These are phyloP conservation scores for Alternaria triticina DNA, from an alignment of 2,329 filamentous ascomycete species.

Conservation along the genomic window DNA sequence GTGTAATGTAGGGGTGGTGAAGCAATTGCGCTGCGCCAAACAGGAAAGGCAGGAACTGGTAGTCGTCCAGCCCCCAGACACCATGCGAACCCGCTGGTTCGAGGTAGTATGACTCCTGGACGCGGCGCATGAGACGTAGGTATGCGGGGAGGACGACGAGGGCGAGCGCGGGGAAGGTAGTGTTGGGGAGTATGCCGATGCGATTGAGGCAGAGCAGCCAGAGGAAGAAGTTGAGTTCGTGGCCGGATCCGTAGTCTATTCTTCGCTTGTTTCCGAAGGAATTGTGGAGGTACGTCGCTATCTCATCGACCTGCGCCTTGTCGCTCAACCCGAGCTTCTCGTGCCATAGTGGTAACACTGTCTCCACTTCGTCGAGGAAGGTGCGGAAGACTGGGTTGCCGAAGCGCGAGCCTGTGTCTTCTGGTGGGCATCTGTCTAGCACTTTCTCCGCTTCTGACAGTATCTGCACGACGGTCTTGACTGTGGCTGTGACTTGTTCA, in stretches of 20 bases:
- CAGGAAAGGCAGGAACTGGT: slow-evolving; percentile 61
- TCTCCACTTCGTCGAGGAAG: slow-evolving; percentile 72
- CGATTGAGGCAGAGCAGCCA: slow-evolving; percentile 96
- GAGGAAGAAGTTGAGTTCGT: slow-evolving; percentile 95
- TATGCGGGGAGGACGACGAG: slow-evolving; percentile 83
- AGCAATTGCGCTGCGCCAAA: slow-evolving; percentile 62
- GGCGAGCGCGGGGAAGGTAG: slow-evolving; percentile 76
- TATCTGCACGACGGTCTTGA: slow-evolving; percentile 71
- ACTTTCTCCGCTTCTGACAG: slow-evolving; percentile 73
- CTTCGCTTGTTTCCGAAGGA: slow-evolving; percentile 80
- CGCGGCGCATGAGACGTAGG: slow-evolving; percentile 80
- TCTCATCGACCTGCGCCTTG: slow-evolving; percentile 67
- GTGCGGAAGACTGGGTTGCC: slow-evolving; percentile 90
- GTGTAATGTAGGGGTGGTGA: slow-evolving; percentile 67
- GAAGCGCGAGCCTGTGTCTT: slow-evolving; percentile 90
- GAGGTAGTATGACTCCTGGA: slow-evolving; percentile 93
- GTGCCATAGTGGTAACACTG: slow-evolving; percentile 67
- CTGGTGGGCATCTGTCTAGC: slow-evolving; percentile 73
- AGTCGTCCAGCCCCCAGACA: slow-evolving; percentile 61
- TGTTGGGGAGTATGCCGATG: slow-evolving; percentile 66
- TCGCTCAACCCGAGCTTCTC: slow-evolving; percentile 61
- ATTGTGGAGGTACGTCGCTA: slow-evolving; percentile 79
- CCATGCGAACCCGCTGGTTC: slow-evolving; percentile 71
- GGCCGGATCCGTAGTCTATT: slow-evolving; percentile 96
- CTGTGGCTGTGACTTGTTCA: slow-evolving; percentile 64